A percentile compares a stretch with the other conserved stretches of the same genome.
These are phyloP conservation scores for Emergomyces orientalis DNA, from an alignment of 2,329 filamentous ascomycete genomes.

Conservation along the genomic window DNA sequence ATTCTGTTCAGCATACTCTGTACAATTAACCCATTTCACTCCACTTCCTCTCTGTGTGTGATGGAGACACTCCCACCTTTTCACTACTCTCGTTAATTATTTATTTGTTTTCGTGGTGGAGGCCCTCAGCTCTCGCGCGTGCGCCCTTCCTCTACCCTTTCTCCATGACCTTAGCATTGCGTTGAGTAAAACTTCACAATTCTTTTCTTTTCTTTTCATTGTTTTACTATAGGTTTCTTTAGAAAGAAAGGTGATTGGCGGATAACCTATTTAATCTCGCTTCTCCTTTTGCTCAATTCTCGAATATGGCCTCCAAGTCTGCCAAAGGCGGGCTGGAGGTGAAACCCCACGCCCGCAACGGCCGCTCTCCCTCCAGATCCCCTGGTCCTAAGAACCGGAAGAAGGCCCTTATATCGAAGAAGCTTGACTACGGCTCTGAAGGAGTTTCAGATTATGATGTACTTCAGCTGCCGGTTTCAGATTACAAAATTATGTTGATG, in stretches of 20 bases:
- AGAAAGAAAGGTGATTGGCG: not conserved
- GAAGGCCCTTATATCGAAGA: slow-evolving; percentile 21
- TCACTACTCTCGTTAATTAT: slow-evolving; percentile 30
- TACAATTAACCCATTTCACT: slow-evolving; percentile 15
- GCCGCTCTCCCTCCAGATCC: slow-evolving; percentile 33
- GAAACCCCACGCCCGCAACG: slow-evolving; percentile 26
- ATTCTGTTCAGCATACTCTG: slow-evolving; percentile 9
- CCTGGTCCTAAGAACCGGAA: slow-evolving; percentile 32
- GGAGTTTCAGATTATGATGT: slow-evolving; percentile 78
- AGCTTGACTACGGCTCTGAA: slow-evolving; percentile 39
- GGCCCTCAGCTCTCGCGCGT: not conserved
- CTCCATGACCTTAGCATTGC: not conserved
- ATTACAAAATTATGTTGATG: slow-evolving; percentile 67
- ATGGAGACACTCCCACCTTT: slow-evolving; percentile 28
- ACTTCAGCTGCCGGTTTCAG: slow-evolving; percentile 70
- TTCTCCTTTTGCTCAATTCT: slow-evolving; percentile 12
- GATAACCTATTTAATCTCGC: slow-evolving; percentile 1
- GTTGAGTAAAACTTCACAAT: not conserved
- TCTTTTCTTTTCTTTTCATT: not conserved
- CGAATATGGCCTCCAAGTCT: slow-evolving; percentile 14
- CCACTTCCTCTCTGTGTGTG: slow-evolving; percentile 21
- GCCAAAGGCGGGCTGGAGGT: slow-evolving; percentile 30
- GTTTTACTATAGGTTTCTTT: not conserved
- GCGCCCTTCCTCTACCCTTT: not conserved
- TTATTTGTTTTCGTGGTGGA: slow-evolving; percentile 12